phyloP scores from a whole-genome alignment of 306 rosid species.

The Sicyos edulis region DNA sequence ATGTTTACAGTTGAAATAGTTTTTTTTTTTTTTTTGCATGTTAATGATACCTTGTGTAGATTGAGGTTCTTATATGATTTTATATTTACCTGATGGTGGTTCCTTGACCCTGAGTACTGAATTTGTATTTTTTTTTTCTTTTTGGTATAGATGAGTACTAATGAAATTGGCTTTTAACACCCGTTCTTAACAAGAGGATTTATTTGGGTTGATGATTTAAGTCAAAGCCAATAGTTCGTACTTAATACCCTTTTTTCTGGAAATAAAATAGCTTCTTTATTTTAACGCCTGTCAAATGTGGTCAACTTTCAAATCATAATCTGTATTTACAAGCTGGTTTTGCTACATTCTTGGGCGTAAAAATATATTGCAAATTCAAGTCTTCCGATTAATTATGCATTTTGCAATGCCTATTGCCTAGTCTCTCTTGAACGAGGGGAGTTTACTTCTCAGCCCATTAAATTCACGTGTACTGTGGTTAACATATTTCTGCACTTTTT shows the following conservation, averaged over 20 bases:
- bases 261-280: neutral
- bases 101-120: too few species aligned
- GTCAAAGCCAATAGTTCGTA: neutral
- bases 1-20: conserved; percentile 6
- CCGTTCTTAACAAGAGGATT: neutral
- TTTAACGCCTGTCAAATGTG: neutral
- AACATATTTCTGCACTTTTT: conserved; percentile 23
- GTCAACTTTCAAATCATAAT: neutral
- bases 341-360: neutral
- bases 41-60: neutral
- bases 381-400: neutral
- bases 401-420: neutral
- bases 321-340: neutral
- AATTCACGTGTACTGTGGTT: neutral
- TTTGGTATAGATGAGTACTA: neutral
- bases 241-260: neutral
- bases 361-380: neutral
- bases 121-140: too few species aligned
- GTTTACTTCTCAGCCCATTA: neutral
- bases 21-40: neutral
- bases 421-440: neutral
- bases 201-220: neutral
- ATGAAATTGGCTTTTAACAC: neutral
- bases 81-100: too few species aligned
- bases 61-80: conserved; percentile 1